Evolutionary conservation across 352 stramenopile genomes (phyloP).

Genomic region (Elongisporangium undulatum): DNA sequence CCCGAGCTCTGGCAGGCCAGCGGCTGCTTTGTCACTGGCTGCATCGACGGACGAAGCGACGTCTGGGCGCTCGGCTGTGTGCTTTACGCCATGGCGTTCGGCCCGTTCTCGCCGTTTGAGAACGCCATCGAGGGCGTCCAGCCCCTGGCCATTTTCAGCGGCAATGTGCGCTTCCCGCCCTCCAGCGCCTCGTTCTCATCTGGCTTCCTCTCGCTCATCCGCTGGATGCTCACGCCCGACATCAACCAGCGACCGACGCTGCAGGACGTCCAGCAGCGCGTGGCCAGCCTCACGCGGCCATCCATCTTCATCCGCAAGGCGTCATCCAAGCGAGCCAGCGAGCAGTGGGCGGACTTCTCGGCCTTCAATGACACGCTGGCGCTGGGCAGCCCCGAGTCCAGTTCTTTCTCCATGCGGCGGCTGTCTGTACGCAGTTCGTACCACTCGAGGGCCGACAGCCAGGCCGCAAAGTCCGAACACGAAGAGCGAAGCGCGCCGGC

Average conservation of each 20-base stretch:
- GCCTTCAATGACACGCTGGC: slow-evolving; percentile 14
- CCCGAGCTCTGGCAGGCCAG: slow-evolving; percentile 87
- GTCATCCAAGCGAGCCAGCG: slow-evolving; percentile 8
- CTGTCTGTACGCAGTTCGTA: slow-evolving; percentile 12
- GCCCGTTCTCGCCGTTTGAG: slow-evolving; percentile 89
- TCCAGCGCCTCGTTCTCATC: slow-evolving; percentile 33
- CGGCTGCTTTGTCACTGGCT: slow-evolving; percentile 8
- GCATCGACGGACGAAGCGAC: slow-evolving; percentile 70
- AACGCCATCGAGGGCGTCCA: slow-evolving; percentile 42
- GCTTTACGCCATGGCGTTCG: slow-evolving; percentile 90
- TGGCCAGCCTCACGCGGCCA: slow-evolving; percentile 3
- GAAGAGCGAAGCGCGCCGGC: neutral
- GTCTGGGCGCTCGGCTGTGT: slow-evolving; percentile 91
- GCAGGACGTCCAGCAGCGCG: slow-evolving; percentile 27
- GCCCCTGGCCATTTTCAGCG: slow-evolving; percentile 59
- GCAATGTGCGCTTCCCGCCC: slow-evolving; percentile 54
- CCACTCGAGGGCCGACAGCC: slow-evolving; percentile 6
- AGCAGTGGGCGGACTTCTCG: slow-evolving; percentile 28
- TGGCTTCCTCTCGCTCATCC: slow-evolving; percentile 55
- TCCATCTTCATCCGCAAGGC: neutral
- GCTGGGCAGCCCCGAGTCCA: slow-evolving; percentile 3
- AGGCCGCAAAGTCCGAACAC: neutral
- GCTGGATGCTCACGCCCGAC: slow-evolving; percentile 70
- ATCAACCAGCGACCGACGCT: slow-evolving; percentile 55
- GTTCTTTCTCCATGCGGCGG: slow-evolving; percentile 8